Conservation (phyloP, 495 filamentous ascomycete species). For the Aspergillus sclerotioniger region DNA sequence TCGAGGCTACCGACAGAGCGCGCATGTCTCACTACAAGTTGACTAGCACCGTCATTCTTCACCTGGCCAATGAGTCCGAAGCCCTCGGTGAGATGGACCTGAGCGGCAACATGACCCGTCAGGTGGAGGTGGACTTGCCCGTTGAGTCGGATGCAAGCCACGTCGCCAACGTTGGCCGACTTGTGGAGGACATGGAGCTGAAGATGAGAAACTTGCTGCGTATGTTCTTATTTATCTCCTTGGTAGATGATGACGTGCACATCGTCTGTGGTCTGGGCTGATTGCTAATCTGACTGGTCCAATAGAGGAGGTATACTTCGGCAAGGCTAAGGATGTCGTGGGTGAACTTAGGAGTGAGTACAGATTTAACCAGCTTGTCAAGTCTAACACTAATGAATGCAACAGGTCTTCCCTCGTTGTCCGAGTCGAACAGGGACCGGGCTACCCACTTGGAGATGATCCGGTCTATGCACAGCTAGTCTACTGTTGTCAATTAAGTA, state of each 20-base stretch:
- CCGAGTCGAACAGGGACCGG: constrained; percentile 80
- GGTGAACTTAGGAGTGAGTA: constrained; percentile 85
- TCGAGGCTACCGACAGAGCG: constrained; percentile 88
- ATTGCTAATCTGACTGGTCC: constrained; percentile 12
- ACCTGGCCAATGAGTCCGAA: constrained; percentile 68
- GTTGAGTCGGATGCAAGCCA: constrained; percentile 90
- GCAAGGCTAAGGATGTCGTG: constrained; percentile 99
- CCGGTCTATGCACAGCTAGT: constrained; percentile 43
- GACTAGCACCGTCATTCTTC: constrained; percentile 93
- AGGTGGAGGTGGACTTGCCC: constrained; percentile 85
- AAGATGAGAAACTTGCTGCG: constrained; percentile 98
- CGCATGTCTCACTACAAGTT: constrained; percentile 95
- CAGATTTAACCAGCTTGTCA: not conserved
- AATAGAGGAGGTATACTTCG: constrained; percentile 95
- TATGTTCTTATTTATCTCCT: constrained; percentile 30
- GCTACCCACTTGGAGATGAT: constrained; percentile 93
- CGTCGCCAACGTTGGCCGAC: constrained; percentile 88
- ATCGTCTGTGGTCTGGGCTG: not conserved
- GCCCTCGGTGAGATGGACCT: constrained; percentile 87
- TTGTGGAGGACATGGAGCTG: constrained; percentile 99
- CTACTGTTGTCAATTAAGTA: not conserved
- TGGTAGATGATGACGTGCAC: not conserved
- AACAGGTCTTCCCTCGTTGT: constrained; percentile 70
- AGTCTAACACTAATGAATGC: not conserved
- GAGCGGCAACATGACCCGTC: constrained; percentile 95